Percentiles rank a stretch among this genome's conserved stretches.
These are phyloP conservation scores for Euptelea pleiosperma DNA, from an alignment of 164 flowering plant genomes.

Conservation along the genomic window DNA sequence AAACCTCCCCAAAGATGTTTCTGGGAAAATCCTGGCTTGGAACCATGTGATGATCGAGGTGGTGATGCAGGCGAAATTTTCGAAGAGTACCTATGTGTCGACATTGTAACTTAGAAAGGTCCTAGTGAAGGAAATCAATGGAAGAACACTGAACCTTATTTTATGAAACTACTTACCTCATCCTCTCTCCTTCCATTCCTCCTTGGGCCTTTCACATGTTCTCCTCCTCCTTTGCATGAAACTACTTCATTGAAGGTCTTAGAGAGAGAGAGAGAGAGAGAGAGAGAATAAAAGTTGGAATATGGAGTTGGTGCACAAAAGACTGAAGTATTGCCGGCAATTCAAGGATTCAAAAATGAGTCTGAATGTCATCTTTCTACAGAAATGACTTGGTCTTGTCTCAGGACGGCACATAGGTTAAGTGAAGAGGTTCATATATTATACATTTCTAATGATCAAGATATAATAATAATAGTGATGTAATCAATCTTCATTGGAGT, in stretches of 20 bases:
- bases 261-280: too few relatives aligned
- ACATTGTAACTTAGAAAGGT: not conserved
- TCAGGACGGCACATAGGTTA: conserved; percentile 20
- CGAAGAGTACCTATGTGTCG: conserved; percentile 6
- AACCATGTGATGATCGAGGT: not conserved
- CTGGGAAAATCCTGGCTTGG: not conserved
- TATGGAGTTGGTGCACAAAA: conserved; percentile 11
- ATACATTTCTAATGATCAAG: too few relatives aligned
- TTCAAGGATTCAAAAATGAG: not conserved
- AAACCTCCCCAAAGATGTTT: conserved; percentile 20
- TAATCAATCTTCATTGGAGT: too few relatives aligned
- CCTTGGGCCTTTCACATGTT: not conserved
- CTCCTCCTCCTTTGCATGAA: not conserved
- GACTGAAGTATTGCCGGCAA: conserved; percentile 21
- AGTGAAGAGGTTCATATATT: not conserved
- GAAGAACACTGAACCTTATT: not conserved
- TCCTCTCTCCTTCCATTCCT: conserved; percentile 1
- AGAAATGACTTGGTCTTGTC: conserved; percentile 15
- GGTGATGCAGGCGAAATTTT: not conserved
- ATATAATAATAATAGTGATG: too few relatives aligned
- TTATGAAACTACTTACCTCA: not conserved
- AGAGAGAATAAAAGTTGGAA: too few relatives aligned
- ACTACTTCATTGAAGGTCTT: not conserved
- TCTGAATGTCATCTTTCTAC: not conserved
- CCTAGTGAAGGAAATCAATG: not conserved